These are phyloP conservation scores for Hawksworthiomyces lignivorus DNA, from an alignment of 2,329 filamentous ascomycete genomes.

Conservation along the genomic window DNA sequence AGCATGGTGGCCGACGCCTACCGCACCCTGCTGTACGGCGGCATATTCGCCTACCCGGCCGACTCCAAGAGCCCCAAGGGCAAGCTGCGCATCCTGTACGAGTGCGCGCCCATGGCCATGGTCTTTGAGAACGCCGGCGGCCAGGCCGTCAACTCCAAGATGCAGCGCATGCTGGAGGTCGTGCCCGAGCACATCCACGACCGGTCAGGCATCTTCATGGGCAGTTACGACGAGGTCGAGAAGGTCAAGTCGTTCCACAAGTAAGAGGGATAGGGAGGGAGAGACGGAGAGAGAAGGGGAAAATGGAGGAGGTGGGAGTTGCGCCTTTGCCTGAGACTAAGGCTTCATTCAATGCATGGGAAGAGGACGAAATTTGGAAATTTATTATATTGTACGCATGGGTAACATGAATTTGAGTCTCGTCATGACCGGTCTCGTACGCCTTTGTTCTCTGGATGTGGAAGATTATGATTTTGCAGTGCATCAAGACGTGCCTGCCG, in stretches of 20 bases:
- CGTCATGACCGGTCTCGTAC: too few relatives aligned
- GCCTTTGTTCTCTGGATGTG: too few relatives aligned
- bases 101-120: slow-evolving; percentile 98
- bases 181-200: slow-evolving; percentile 92
- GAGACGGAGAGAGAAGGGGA: too few relatives aligned
- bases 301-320: too few relatives aligned
- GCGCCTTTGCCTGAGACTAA: too few relatives aligned
- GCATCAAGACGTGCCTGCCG: too few relatives aligned
- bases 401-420: too few relatives aligned
- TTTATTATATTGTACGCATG: too few relatives aligned
- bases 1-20: slow-evolving; percentile 99
- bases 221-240: slow-evolving; percentile 89
- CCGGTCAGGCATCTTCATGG: slow-evolving; percentile 90
- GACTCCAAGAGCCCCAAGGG: slow-evolving; percentile 99
- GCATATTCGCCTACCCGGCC: slow-evolving; percentile 94
- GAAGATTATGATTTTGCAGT: too few relatives aligned
- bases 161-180: slow-evolving; percentile 83
- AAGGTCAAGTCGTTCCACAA: slow-evolving; percentile 85
- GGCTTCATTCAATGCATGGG: too few relatives aligned
- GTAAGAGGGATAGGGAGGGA: too few relatives aligned
- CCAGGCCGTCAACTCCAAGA: slow-evolving; percentile 83
- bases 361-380: too few relatives aligned
- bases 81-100: slow-evolving; percentile 93
- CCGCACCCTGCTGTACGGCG: slow-evolving; percentile 88
- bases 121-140: slow-evolving; percentile 97